phyloP scores from a whole-genome alignment of 208 protist genomes.

The Crithidia sp. region DNA sequence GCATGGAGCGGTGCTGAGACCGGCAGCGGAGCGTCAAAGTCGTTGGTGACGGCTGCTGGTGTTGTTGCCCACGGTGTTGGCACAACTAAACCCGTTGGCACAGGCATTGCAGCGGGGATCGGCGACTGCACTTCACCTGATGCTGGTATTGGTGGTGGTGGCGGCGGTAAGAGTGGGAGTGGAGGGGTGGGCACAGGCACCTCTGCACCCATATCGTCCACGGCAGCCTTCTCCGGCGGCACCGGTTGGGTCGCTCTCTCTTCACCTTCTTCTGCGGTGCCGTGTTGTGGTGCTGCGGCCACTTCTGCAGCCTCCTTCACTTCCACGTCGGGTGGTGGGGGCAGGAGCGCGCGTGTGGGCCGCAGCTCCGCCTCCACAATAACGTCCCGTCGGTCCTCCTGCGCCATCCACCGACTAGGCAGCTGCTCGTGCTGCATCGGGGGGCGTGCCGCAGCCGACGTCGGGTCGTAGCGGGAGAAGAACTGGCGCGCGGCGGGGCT shows the following conservation, averaged over 20 bases:
- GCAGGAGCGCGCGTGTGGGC: not conserved
- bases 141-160: not conserved
- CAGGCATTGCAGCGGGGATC: not conserved
- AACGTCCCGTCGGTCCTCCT: slow-evolving; percentile 47
- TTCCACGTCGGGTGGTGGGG: not conserved
- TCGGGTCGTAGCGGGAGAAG: not conserved
- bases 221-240: too few relatives aligned
- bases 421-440: slow-evolving; percentile 23
- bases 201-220: not conserved
- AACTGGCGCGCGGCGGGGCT: slow-evolving; percentile 13
- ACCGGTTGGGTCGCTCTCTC: too few relatives aligned
- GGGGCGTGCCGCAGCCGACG: not conserved
- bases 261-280: too few relatives aligned
- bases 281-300: not conserved
- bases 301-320: not conserved
- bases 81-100: not conserved
- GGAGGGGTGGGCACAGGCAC: not conserved
- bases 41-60: not conserved
- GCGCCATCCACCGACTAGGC: slow-evolving; percentile 14
- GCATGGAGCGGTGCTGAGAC: too few relatives aligned
- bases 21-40: not conserved
- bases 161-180: not conserved
- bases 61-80: not conserved
- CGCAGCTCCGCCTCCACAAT: slow-evolving; percentile 36
- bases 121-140: not conserved